These are phyloP conservation scores for Blastobotrys malaysiensis DNA, from an alignment of 1,139 yeast species.

Conservation along the genomic window DNA sequence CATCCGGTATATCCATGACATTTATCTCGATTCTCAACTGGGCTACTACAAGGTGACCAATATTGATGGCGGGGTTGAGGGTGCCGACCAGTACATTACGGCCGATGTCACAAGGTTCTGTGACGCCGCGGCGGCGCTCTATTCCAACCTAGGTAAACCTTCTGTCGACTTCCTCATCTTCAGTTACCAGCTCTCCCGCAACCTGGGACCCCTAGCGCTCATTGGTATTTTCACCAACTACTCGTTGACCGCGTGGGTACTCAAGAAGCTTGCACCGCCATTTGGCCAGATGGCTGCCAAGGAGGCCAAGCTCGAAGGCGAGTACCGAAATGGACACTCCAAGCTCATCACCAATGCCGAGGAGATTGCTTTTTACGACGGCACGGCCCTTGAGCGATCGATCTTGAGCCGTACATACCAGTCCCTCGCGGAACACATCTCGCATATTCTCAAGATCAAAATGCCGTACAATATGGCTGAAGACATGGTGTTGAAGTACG, in stretches of 20 bases:
- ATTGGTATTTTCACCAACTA: constrained; percentile 78
- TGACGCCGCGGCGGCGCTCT: constrained; percentile 75
- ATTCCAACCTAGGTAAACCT: constrained; percentile 89
- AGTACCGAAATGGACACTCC: constrained; percentile 80
- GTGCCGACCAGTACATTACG: constrained; percentile 71
- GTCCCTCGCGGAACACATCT: constrained; percentile 49
- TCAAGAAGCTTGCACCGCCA: constrained; percentile 73
- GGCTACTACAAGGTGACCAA: constrained; percentile 67
- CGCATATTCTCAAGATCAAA: constrained; percentile 41
- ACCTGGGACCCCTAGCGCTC: constrained; percentile 80
- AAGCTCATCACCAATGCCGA: constrained; percentile 85
- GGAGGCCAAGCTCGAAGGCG: constrained; percentile 76
- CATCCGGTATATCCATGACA: constrained; percentile 82
- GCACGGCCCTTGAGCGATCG: constrained; percentile 71
- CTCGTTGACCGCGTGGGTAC: constrained; percentile 68
- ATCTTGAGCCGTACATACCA: constrained; percentile 59
- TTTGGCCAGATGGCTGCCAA: constrained; percentile 74
- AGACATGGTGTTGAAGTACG: constrained; percentile 81
- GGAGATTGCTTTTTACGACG: constrained; percentile 92
- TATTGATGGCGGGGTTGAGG: constrained; percentile 41
- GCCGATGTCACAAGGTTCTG: constrained; percentile 80
- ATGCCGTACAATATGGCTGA: constrained; percentile 68
- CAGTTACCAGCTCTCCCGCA: constrained; percentile 76
- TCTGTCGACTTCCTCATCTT: constrained; percentile 83
- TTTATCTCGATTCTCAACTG: constrained; percentile 75